Evolutionary conservation across 257 asterid genomes (phyloP).

Genomic region (Jacaranda copaia): DNA sequence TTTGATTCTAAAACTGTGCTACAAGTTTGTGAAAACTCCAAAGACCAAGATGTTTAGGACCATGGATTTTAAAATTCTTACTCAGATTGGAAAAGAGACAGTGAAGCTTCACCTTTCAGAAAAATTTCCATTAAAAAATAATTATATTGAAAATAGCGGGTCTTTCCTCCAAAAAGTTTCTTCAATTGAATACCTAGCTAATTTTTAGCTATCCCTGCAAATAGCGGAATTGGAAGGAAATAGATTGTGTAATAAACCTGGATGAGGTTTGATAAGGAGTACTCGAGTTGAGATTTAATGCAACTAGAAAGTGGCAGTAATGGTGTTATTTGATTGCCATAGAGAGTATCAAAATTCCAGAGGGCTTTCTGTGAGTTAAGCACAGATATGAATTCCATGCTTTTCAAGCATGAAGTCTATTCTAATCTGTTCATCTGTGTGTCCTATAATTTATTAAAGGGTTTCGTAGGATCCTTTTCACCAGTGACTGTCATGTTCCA

Average conservation of each 20-base stretch:
- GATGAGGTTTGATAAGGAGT: not conserved
- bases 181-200: not conserved
- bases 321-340: not conserved
- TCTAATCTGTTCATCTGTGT: slow-evolving; percentile 7
- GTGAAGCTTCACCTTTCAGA: slow-evolving; percentile 6
- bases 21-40: not conserved
- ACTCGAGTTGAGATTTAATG: slow-evolving; percentile 1
- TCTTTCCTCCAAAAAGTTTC: not conserved
- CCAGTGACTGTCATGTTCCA: slow-evolving; percentile 23
- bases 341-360: not conserved
- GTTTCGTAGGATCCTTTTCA: slow-evolving; percentile 27
- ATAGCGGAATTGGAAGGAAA: slow-evolving; percentile 9
- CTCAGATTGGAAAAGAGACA: not conserved
- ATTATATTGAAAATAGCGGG: not conserved
- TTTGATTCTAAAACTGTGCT: not conserved
- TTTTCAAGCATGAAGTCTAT: not conserved
- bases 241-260: slow-evolving; percentile 1
- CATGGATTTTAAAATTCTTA: not conserved
- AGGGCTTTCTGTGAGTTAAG: not conserved
- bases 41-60: not conserved
- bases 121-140: not conserved
- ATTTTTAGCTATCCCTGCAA: not conserved
- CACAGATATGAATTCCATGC: slow-evolving; percentile 14
- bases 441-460: slow-evolving; percentile 26
- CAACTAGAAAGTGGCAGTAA: slow-evolving; percentile 1